A percentile compares a stretch with the other conserved stretches of the same genome.
phyloP scores from a whole-genome alignment of 805 yeast species.

The Schwanniomyces vanrijiae region DNA sequence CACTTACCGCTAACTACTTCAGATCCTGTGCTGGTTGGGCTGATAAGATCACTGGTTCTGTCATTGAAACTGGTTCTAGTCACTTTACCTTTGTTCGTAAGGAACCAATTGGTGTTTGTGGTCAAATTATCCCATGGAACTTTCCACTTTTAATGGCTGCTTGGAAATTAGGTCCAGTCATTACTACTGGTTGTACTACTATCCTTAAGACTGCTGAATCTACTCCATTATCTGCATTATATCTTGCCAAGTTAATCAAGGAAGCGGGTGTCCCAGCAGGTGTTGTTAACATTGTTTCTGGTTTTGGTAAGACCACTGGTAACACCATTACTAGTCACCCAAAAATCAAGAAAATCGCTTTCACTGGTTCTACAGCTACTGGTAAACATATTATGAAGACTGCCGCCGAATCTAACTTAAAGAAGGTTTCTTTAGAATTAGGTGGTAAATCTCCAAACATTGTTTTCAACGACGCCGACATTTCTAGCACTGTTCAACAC shows the following conservation, averaged over 20 bases:
- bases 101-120: slow-evolving; percentile 94
- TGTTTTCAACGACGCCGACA: slow-evolving; percentile 81
- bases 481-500: slow-evolving; percentile 72
- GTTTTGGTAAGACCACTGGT: slow-evolving; percentile 85
- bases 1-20: slow-evolving; percentile 63
- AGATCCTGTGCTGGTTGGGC: slow-evolving; percentile 91
- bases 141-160: slow-evolving; percentile 92
- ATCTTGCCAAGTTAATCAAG: slow-evolving; percentile 63
- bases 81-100: slow-evolving; percentile 79
- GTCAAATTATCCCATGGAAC: slow-evolving; percentile 96
- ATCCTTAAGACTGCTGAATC: slow-evolving; percentile 90
- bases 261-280: slow-evolving; percentile 93
- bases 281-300: slow-evolving; percentile 83
- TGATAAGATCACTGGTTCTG: slow-evolving; percentile 78
- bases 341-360: slow-evolving; percentile 84
- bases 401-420: slow-evolving; percentile 77
- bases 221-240: slow-evolving; percentile 87
- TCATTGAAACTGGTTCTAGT: slow-evolving; percentile 70
- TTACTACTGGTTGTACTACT: slow-evolving; percentile 86
- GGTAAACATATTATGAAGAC: slow-evolving; percentile 81
- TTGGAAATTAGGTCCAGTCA: slow-evolving; percentile 93
- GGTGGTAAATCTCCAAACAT: slow-evolving; percentile 97
- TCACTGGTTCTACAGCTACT: slow-evolving; percentile 92
- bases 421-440: slow-evolving; percentile 89
- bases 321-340: slow-evolving; percentile 75